Evolutionary conservation across 176 grass and related monocot genomes (phyloP).

Genomic region (Calamus simplicifolius): DNA sequence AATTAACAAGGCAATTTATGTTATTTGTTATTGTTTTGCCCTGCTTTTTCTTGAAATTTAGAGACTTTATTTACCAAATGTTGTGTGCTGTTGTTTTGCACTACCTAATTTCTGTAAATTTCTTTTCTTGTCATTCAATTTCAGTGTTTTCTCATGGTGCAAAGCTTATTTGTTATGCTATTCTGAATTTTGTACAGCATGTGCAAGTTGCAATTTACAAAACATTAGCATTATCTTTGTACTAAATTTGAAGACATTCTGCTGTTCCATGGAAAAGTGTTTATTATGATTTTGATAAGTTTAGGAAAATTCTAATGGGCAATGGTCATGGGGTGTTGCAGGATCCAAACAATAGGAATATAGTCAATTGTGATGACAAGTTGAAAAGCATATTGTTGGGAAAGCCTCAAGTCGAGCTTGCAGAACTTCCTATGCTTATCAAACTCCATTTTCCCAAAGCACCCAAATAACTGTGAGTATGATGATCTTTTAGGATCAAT

Average conservation of each 20-base stretch:
- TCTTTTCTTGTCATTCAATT: too few relatives aligned
- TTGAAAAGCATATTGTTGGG: constrained; percentile 76
- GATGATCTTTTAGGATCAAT: too few relatives aligned
- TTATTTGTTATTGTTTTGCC: too few relatives aligned
- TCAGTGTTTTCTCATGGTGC: too few relatives aligned
- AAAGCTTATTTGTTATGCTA: too few relatives aligned
- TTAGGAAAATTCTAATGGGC: not conserved
- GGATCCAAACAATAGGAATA: constrained; percentile 66
- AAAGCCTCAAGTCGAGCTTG: constrained; percentile 63
- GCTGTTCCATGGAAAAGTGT: not conserved
- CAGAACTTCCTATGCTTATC: constrained; percentile 61
- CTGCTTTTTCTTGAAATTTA: too few relatives aligned
- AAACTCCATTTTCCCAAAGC: constrained; percentile 68
- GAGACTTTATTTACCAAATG: too few relatives aligned
- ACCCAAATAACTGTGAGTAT: constrained; percentile 7
- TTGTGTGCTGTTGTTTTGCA: too few relatives aligned
- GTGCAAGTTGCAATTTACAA: too few relatives aligned
- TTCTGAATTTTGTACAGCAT: too few relatives aligned
- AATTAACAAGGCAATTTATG: too few relatives aligned
- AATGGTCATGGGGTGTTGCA: constrained; percentile 19
- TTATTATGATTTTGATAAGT: not conserved
- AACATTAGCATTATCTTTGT: not conserved
- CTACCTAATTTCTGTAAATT: too few relatives aligned
- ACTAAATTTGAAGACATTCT: not conserved
- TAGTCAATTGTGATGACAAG: constrained; percentile 86